Evolutionary conservation across 805 yeast species (phyloP), one percentile per base, ranked within the genome.

Genomic region (baker's yeast (Saccharomyces cerevisiae)): DNA sequence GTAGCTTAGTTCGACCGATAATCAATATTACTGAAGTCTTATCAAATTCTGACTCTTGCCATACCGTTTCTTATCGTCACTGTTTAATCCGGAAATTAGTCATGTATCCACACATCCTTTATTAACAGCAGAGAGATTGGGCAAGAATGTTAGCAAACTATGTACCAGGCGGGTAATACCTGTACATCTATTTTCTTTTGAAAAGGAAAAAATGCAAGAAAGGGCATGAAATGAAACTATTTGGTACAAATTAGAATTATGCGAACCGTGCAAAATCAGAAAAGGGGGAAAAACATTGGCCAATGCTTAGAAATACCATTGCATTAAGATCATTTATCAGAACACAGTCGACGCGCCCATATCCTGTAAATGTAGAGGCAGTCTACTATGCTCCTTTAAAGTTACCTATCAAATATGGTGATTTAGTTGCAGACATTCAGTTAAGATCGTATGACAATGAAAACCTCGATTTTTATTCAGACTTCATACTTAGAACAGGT

Each of bases 401-500:
- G 64, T 81, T 84, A 55, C 79, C 82, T 46, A 73, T 79, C 30
- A 82, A 81, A 30, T 80, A 87, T 61, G 91, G 94, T 3, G 82
- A 88, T 67, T 74, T 82, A 55, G 90, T 85, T 22, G 95, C 95
- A n/a, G 86, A 82, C 57, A 66, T 92, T 47, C 82, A 81, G 48
- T 77, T 92, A 61, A 80, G 86, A 59, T 85, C 92, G 9, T 86
- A 80, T 68, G 87, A 85, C 55, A 78, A 80, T 53, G 81, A 81
- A 55, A 85, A 84, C 62, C 69, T 92, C 57, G 87, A 85, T 49
- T 80, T 91, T 59, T 85, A 84, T 58, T 77, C 87, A 29, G 96
- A 92, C 70, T 94, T 94, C 70, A 88, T 94, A 3, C 75, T 87
- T 53, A 82, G 99, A 71, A 89, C 90, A 0, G 98, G 96, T 0